Base-by-base conservation (phyloP, 345 rosid species). In the Microcos paniculata region DNA sequence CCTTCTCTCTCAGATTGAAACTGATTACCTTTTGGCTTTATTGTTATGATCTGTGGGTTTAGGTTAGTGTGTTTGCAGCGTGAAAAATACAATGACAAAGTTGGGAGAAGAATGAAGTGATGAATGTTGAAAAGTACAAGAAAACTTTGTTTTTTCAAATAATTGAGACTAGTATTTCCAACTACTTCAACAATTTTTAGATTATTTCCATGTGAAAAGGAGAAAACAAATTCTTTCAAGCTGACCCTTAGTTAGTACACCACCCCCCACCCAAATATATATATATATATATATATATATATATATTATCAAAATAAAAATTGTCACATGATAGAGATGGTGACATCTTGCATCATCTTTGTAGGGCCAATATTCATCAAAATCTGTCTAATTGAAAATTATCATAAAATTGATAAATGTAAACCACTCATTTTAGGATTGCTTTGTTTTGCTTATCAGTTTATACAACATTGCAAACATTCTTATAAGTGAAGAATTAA, bases 61-160 rank as follows among this genome's bases (percentile, higher is more conserved):
- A 26, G 19, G 26, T 58, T 28, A 58, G 1, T 4, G n/a, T 59
- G 28, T 30, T 59, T 9, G n/a, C n/a, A 59, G 19, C 62, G 26
- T 26, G 62, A 0, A 57, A 62, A 62, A 28, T n/a, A 6, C 65
- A 30, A 19, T 15, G 56, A 61, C 26, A 61, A 23, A 52, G 16
- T 4, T 21, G 13, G 23, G 61, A 10, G 61, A 21, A n/a, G 26
- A 23, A n/a, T 18, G 15, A 35, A 61, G 18, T 46, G 71, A 69
- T 35, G 40, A 35, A 35, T 35, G 6, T 35, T 11, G 62, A 74
- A 71, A 71, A 53, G 62, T 43, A 38, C 62, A 53, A 30, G 43
- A 33, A n/a, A n/a, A 4, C 43, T 62, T 63, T 77, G 45, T 35
- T 24, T 76, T 66, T 51, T 76, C 18, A 79, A 72, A 55, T 66